These are phyloP conservation scores for Claviceps humidiphila DNA, from an alignment of 2,329 filamentous ascomycete species.

Conservation along the genomic window DNA sequence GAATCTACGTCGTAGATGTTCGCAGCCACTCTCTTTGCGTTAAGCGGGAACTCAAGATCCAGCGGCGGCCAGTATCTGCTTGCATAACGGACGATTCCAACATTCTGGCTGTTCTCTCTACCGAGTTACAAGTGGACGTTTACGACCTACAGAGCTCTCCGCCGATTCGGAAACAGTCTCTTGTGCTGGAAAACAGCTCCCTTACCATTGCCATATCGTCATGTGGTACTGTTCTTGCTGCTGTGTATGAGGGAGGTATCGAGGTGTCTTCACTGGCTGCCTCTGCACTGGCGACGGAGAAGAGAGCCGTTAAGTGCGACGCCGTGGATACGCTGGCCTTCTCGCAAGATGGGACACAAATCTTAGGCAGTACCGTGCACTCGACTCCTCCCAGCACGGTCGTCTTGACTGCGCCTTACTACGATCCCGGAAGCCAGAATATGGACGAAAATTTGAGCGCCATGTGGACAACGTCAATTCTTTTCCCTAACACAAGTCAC, in stretches of 20 bases:
- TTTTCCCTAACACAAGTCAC: constrained; percentile 69
- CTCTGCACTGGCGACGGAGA: constrained; percentile 49
- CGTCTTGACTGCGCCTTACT: constrained; percentile 67
- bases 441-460: constrained; percentile 57
- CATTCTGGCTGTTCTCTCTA: constrained; percentile 66
- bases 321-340: constrained; percentile 62
- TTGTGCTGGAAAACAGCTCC: constrained; percentile 67
- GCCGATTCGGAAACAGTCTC: constrained; percentile 57
- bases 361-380: constrained; percentile 61
- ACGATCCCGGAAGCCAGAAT: constrained; percentile 55
- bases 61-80: constrained; percentile 60
- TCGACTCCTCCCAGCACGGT: constrained; percentile 56
- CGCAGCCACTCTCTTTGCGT: constrained; percentile 46
- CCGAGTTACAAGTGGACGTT: constrained; percentile 73
- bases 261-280: constrained; percentile 67
- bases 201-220: constrained; percentile 70
- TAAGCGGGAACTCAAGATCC: constrained; percentile 65
- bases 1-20: constrained; percentile 67
- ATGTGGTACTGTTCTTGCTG: constrained; percentile 67
- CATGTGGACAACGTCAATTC: constrained; percentile 74
- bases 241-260: constrained; percentile 78
- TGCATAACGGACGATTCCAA: constrained; percentile 69
- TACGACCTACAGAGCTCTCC: constrained; percentile 56
- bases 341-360: constrained; percentile 63
- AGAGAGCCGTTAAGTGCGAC: constrained; percentile 66